These are phyloP conservation scores for Daldinia sp. DNA, from an alignment of 2,329 filamentous ascomycete species.

Conservation along the genomic window DNA sequence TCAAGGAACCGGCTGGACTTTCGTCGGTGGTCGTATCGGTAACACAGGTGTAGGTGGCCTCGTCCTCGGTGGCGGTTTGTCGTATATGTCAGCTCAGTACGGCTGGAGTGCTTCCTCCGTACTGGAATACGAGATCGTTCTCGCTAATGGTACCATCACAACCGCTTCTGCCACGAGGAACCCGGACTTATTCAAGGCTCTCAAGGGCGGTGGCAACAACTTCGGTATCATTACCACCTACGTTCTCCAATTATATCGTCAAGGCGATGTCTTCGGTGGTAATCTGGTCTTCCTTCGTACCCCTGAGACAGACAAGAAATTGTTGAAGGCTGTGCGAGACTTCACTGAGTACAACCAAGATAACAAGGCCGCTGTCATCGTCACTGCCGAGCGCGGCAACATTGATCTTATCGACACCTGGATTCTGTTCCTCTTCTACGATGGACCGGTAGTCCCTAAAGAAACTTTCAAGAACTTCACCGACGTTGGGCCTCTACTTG, in stretches of 20 bases:
- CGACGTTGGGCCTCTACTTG: constrained; percentile 52
- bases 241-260: constrained; percentile 52
- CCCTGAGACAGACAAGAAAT: constrained; percentile 43
- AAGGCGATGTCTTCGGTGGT: constrained; percentile 55
- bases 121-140: constrained; percentile 60
- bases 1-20: constrained; percentile 53
- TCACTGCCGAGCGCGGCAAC: constrained; percentile 59
- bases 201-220: constrained; percentile 66
- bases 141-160: constrained; percentile 58
- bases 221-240: constrained; percentile 60
- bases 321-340: constrained; percentile 60
- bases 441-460: constrained; percentile 60
- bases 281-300: constrained; percentile 50
- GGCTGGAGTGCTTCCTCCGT: constrained; percentile 62
- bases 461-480: constrained; percentile 66
- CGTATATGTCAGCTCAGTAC: constrained; percentile 59
- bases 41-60: constrained; percentile 57
- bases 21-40: constrained; percentile 55
- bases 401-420: constrained; percentile 59
- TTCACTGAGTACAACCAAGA: constrained; percentile 67
- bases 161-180: constrained; percentile 54
- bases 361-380: constrained; percentile 66
- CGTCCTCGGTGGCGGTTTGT: constrained; percentile 63
- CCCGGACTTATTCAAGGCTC: constrained; percentile 59
- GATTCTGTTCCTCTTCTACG: constrained; percentile 70